These are phyloP conservation scores for Elsinoe fawcettii DNA, from an alignment of 2,329 filamentous ascomycete genomes.

Conservation along the genomic window DNA sequence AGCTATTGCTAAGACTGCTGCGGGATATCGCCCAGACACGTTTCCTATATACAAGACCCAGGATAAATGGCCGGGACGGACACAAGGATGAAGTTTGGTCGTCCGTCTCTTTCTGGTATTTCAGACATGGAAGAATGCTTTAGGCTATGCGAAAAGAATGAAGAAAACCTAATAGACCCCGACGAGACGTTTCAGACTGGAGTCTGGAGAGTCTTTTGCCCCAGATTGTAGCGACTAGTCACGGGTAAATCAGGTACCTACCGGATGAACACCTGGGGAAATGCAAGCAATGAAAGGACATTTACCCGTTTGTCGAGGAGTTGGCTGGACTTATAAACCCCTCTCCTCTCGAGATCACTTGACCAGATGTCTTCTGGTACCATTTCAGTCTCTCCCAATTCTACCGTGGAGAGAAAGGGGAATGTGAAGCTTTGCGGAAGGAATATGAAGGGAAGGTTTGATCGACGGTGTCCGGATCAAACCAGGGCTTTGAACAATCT, in stretches of 20 bases:
- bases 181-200: constrained; percentile 1
- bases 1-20: constrained; percentile 7
- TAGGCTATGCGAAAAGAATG: not conserved
- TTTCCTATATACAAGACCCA: not conserved
- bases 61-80: constrained; percentile 12
- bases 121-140: constrained; percentile 1
- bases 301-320: not conserved
- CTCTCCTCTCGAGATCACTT: not conserved
- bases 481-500: not conserved
- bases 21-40: not conserved
- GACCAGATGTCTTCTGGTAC: not conserved
- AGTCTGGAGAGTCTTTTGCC: not conserved
- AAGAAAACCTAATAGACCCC: not conserved
- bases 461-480: constrained; percentile 2
- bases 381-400: not conserved
- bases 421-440: not conserved
- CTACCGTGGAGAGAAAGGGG: not conserved
- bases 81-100: not conserved
- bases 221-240: constrained; percentile 8
- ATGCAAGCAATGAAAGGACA: not conserved
- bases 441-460: constrained; percentile 5
- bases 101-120: not conserved
- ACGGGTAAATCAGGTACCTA: constrained; percentile 14
- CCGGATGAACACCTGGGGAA: constrained; percentile 12
- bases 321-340: not conserved